These are phyloP conservation scores for Primulina eburnea DNA, from an alignment of 257 asterid genomes.

Conservation along the genomic window DNA sequence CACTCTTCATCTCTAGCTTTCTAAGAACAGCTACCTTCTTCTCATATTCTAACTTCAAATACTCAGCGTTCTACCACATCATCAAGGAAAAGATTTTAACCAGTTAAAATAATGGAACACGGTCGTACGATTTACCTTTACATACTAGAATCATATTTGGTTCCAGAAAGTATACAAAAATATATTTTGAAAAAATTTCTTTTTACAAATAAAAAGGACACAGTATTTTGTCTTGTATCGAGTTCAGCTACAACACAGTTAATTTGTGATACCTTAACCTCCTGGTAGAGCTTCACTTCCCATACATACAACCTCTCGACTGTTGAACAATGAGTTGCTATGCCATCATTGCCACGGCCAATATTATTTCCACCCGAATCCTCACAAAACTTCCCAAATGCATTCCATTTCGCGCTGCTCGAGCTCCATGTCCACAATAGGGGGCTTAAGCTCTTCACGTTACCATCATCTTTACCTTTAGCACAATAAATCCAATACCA, in stretches of 20 bases:
- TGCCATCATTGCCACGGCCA: conserved; percentile 35
- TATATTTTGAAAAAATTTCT: not conserved
- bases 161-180: not conserved
- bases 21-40: conserved; percentile 56
- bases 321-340: conserved; percentile 69
- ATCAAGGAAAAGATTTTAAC: conserved; percentile 18
- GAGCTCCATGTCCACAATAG: conserved; percentile 74
- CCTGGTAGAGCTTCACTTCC: conserved; percentile 89
- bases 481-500: conserved; percentile 4
- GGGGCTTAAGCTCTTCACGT: conserved; percentile 52
- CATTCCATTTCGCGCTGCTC: conserved; percentile 74
- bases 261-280: conserved; percentile 71
- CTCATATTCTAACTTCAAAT: conserved; percentile 73
- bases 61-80: conserved; percentile 64
- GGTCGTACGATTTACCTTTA: conserved; percentile 2
- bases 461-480: conserved; percentile 43
- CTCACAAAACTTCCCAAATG: conserved; percentile 74
- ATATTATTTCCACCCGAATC: conserved; percentile 50
- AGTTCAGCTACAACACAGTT: not conserved
- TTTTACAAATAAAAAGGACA: not conserved
- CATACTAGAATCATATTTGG: not conserved
- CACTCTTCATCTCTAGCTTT: conserved; percentile 83
- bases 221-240: not conserved
- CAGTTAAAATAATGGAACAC: not conserved
- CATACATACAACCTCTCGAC: conserved; percentile 80